Evolutionary conservation across 345 rosid species (phyloP).

Genomic region (Lenwebbia sp.): DNA sequence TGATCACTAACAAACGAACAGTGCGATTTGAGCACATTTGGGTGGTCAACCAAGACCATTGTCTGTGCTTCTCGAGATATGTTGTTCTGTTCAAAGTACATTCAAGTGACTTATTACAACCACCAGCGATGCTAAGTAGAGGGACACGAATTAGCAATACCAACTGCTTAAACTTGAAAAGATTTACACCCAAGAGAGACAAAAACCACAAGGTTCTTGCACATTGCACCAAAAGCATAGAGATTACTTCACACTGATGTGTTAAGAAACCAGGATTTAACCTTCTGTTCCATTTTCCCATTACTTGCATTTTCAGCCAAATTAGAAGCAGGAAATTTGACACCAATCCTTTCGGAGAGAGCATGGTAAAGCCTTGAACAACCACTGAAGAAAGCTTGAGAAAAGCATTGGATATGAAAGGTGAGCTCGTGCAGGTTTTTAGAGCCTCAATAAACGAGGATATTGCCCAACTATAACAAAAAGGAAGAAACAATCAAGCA

Average conservation of each 20-base stretch:
- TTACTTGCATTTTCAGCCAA: neutral
- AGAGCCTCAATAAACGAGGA: neutral
- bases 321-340: neutral
- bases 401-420: neutral
- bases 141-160: neutral
- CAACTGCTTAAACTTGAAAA: neutral
- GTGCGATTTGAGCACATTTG: slow-evolving; percentile 83
- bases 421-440: neutral
- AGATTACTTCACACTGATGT: neutral
- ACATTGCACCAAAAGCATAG: neutral
- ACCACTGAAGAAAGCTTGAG: neutral
- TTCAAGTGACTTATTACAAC: neutral
- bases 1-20: slow-evolving; percentile 93
- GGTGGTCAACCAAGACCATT: slow-evolving; percentile 90
- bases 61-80: slow-evolving; percentile 92
- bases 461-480: neutral
- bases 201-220: neutral
- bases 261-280: neutral
- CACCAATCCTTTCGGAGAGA: neutral
- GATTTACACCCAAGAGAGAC: neutral
- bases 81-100: slow-evolving; percentile 32
- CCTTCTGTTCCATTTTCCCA: neutral
- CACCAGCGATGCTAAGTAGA: neutral
- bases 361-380: neutral
- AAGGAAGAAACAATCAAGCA: neutral